phyloP scores from a whole-genome alignment of 2,329 filamentous ascomycete genomes.

The Lachnellula hyalina region DNA sequence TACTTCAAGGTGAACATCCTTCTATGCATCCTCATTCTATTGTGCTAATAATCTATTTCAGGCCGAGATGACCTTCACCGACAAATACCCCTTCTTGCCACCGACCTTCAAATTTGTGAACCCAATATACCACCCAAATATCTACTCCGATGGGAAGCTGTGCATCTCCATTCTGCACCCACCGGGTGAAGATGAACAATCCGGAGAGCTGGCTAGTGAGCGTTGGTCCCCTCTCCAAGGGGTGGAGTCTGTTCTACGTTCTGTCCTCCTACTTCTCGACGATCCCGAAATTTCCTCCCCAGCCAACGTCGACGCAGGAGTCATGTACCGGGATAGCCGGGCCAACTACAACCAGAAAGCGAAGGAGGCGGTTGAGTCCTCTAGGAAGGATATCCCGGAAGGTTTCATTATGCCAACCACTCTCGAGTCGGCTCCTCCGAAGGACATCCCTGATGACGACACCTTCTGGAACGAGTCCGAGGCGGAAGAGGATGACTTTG shows the following conservation, averaged over 20 bases:
- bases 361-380: constrained; percentile 62
- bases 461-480: constrained; percentile 79
- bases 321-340: constrained; percentile 73
- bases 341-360: constrained; percentile 66
- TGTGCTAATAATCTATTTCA: constrained; percentile 29
- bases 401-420: constrained; percentile 80
- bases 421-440: constrained; percentile 53
- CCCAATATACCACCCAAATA: constrained; percentile 85
- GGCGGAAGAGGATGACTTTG: constrained; percentile 67
- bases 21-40: neutral
- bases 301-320: constrained; percentile 88
- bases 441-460: constrained; percentile 65
- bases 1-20: constrained; percentile 64
- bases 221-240: constrained; percentile 93
- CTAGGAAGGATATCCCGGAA: constrained; percentile 72
- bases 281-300: constrained; percentile 91
- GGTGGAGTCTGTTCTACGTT: constrained; percentile 90
- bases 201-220: constrained; percentile 82
- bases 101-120: constrained; percentile 81
- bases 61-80: constrained; percentile 80
- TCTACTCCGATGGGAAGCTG: constrained; percentile 83
- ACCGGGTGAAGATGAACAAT: constrained; percentile 88
- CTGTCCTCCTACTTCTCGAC: constrained; percentile 84
- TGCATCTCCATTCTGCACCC: constrained; percentile 96
- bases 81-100: constrained; percentile 84